Conservation (phyloP, 2,329 filamentous ascomycete genomes). For the Pseudogymnoascus sp. region DNA sequence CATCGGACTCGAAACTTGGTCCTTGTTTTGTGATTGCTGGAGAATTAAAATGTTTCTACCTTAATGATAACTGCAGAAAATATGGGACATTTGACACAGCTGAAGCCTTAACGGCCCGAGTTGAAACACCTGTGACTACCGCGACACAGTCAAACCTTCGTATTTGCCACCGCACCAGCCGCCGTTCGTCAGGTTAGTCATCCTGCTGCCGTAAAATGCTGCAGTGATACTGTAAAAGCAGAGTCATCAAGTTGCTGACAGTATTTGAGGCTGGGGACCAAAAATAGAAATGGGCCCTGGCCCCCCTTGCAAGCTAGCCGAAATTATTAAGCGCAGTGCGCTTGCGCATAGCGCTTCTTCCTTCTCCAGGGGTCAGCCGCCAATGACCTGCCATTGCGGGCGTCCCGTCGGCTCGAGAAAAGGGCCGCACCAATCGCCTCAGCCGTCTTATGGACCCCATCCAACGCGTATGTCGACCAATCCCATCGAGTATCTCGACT, state of each 20-base stretch:
- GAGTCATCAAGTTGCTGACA: neutral
- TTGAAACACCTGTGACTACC: neutral
- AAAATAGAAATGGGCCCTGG: neutral
- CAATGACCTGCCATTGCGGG: neutral
- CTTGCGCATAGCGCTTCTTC: neutral
- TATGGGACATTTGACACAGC: neutral
- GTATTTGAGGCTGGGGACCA: neutral
- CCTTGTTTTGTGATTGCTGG: neutral
- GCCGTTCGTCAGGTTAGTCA: neutral
- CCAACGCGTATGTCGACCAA: neutral
- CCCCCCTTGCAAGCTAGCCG: neutral
- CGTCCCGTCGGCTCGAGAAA: neutral
- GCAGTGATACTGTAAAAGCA: conserved; percentile 5
- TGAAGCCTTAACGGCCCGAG: conserved; percentile 7
- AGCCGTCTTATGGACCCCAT: neutral
- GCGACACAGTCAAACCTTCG: neutral
- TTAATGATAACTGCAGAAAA: conserved; percentile 1
- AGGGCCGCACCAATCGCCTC: conserved; percentile 1
- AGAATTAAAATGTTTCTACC: neutral
- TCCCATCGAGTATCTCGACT: neutral
- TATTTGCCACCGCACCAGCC: neutral
- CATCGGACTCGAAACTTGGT: neutral
- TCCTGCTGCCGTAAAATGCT: neutral
- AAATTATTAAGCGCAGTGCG: conserved; percentile 3
- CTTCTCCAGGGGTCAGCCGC: neutral